Evolutionary conservation across 2,329 filamentous ascomycete species (phyloP).

Genomic region (Ceratocystis cubensis): DNA sequence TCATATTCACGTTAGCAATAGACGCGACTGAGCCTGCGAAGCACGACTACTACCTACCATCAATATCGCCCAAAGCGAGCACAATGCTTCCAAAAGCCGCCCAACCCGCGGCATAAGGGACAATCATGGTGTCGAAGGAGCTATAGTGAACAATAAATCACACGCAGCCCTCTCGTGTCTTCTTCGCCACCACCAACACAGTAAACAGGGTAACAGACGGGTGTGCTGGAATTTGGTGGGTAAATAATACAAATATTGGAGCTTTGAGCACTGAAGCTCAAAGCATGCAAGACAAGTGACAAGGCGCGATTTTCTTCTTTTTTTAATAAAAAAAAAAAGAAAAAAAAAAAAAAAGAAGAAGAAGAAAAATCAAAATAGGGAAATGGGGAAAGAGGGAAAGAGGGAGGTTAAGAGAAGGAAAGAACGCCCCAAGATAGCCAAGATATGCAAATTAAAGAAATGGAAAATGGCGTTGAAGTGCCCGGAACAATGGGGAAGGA

Average conservation of each 20-base stretch:
- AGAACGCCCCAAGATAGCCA: background rate
- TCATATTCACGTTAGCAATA: background rate
- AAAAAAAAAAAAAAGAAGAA: background rate
- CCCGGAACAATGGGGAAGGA: background rate
- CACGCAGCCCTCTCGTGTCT: background rate
- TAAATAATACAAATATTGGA: background rate
- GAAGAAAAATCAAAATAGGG: background rate
- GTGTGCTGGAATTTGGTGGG: conserved; percentile 13
- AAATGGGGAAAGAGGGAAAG: background rate
- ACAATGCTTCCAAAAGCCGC: background rate
- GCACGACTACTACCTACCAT: background rate
- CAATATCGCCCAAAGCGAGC: background rate
- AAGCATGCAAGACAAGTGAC: background rate
- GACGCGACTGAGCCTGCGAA: background rate
- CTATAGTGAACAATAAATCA: background rate
- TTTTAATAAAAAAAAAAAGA: background rate
- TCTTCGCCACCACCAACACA: conserved; percentile 5
- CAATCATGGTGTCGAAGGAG: background rate
- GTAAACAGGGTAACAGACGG: background rate
- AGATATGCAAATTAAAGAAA: background rate
- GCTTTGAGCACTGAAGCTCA: background rate
- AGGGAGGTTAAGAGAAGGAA: background rate
- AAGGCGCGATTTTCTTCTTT: background rate
- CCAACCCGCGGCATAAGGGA: background rate
- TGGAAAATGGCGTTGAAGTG: background rate